Evolutionary conservation across 140 eudicot genomes (phyloP), one percentile per base, ranked within the genome.

Genomic region (Anethum foeniculum): DNA sequence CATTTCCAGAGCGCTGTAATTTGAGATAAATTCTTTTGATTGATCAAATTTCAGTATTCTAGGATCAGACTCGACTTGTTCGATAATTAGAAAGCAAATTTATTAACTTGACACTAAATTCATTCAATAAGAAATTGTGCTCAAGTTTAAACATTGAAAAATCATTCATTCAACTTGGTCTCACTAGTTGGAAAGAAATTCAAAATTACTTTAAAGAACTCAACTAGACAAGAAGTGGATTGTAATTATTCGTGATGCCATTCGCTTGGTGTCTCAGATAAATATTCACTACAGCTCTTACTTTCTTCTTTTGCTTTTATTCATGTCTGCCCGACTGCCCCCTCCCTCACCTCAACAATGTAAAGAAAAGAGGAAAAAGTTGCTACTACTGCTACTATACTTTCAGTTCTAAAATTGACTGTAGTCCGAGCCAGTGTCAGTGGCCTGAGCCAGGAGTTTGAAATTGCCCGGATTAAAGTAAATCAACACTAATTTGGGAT

Each of bases 291-390:
- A 11, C 36, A 62, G 69, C 18, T 62, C 36, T 62, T 25, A 1
- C 36, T 62, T 62, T 62, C 69, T 62, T 60, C 32, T n/a, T 60
- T 60, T 60, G 68, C 32, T 60, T 60, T 60, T n/a, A 60, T 60
- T 8, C 3, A 47, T 47, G 52, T 60, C 68, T 60, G 67, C 68
- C 32, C 32, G 46, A 41, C 46, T 41, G 46, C 46, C 46, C 46
- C 46, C 46, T 7, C 10, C 32, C 68, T 60, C 32, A 0, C 5
- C 68, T 23, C 32, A n/a, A 9, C 62, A 56, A 19, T 56, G 65
- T 21, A 56, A 56, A 23, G 27, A 56, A 18, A 56, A 52, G n/a
- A 52, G 62, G 28, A 23, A 56, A 56, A 54, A 5, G 28, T 56
- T 56, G 65, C 25, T 19, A 18, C 27, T 54, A 54, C 62, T 19